Base-by-base conservation (phyloP, 352 stramenopile genomes). In the Phytophthora palmivora region DNA sequence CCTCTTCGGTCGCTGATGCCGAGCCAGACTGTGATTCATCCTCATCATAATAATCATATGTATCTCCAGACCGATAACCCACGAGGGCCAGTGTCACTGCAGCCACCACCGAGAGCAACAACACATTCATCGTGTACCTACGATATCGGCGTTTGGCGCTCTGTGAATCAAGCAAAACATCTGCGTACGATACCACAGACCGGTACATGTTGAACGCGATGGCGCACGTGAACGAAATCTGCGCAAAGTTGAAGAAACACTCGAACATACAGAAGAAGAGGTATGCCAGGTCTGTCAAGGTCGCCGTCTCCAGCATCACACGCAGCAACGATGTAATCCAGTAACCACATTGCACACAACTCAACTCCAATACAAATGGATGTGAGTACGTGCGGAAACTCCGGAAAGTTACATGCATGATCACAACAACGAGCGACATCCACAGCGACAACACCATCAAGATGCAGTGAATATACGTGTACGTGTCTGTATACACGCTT, bases 161-260 rank as follows among this genome's bases (percentile, higher is more conserved):
- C 22, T 89, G 78, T 7, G 78, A 88, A 34, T 91, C 82, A 59
- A 91, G 57, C 3, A 91, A 53, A 21, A 89, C 82, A 32, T 91
- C 82, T 8, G 80, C 82, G 63, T 88, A 91, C 15, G 82, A 91
- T 18, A 91, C 82, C 2, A 91, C 82, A 4, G 79, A 89, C 6
- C 82, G 82, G 59, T 91, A 91, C 80, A 91, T 88, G 50, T 91
- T 88, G 67, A 89, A 91, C 7, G 79, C 82, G 57, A 89, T 88
- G 42, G 82, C 78, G 30, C 82, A 91, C 58, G 82, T 86, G 64
- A 91, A 91, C 24, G 82, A 89, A 44, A 91, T 91, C 63, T 89
- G 79, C 36, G 78, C 82, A 44, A 89, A 89, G 53, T 88, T 89
- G 67, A 91, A 91, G 41, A 89, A 87, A 43, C 79, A 87, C 68